Evolutionary conservation across 2,329 filamentous ascomycete genomes (phyloP).

Genomic region (Celoporthe dispersa): DNA sequence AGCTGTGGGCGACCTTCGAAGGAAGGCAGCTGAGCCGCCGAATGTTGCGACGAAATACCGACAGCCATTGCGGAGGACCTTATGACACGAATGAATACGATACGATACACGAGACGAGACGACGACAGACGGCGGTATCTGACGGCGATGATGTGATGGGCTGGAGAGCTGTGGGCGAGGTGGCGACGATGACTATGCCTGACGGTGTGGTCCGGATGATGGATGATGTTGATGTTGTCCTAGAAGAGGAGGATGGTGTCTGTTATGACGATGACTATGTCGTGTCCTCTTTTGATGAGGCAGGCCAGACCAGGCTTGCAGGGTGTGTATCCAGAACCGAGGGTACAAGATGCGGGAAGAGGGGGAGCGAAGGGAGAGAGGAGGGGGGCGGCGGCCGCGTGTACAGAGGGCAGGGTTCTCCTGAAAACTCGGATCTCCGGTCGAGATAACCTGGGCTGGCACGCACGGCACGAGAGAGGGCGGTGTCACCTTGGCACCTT

Average conservation of each 20-base stretch:
- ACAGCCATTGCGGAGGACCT: constrained; percentile 35
- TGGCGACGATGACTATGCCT: constrained; percentile 6
- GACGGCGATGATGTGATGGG: constrained; percentile 5
- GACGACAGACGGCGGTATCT: constrained; percentile 3
- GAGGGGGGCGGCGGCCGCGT: constrained; percentile 19
- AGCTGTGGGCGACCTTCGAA: constrained; percentile 2
- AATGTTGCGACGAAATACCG: constrained; percentile 28
- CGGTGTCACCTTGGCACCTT: constrained; percentile 8
- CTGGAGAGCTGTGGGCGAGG: constrained; percentile 6
- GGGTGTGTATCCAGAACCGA: constrained; percentile 9
- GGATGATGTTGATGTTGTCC: constrained; percentile 8
- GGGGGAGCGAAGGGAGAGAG: neutral
- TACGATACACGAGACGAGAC: constrained; percentile 14
- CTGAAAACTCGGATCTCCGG: constrained; percentile 5
- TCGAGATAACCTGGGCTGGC: neutral
- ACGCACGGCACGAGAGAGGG: neutral
- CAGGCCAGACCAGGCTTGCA: constrained; percentile 4
- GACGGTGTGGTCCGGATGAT: neutral
- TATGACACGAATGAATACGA: neutral
- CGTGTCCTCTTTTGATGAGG: constrained; percentile 3
- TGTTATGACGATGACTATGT: constrained; percentile 8
- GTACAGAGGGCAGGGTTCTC: constrained; percentile 21
- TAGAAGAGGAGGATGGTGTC: constrained; percentile 5
- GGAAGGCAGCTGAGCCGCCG: constrained; percentile 5
- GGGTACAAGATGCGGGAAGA: constrained; percentile 5